Base-by-base conservation (phyloP, 2,329 filamentous ascomycete species). In the Fusarium protoensiforme region DNA sequence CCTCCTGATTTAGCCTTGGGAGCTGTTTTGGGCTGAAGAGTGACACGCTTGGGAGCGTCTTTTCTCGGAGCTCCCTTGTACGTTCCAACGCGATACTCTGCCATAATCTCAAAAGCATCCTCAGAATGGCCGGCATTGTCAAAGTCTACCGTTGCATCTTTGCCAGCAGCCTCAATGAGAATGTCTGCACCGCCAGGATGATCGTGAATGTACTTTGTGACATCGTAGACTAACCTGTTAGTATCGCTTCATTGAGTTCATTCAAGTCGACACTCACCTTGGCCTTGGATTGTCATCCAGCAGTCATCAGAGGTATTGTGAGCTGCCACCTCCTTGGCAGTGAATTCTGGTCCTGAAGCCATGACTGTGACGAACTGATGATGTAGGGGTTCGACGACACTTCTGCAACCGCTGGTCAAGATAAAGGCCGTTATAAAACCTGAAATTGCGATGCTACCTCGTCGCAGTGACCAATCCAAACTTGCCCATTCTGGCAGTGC, bases 61-160 rank as follows among this genome's bases (percentile, higher is more conserved):
- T 66, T 58, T 0, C 41, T 67, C 1, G 72, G 68, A 14, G 67
- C 77, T 41, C 81, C 82, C 61, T 81, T 82, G 64, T 84, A 78
- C 33, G 78, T 80, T 20, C 85, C 85, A 36, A 87, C 56, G 43
- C 72, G 72, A 61, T 80, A 84, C 14, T 78, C 67, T 3, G 78
- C 79, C 80, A 87, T 83, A 54, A 85, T 83, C 41, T 85, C 84
- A 59, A 77, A 80, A 4, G 85, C 85, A 64, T 87, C 86, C 27
- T 94, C 92, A 54, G 92, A 94, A 85, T 97, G 94, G 51, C 94
- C 94, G 39, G 94, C 93, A 78, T 95, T 92, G 83, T 96, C 93
- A 78, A 95, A 96, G 46, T 91, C 92, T 80, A 94, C 91, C 48
- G 92, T 94, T 56, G 92, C 91, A 83, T 96, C 93, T 75, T 92